These are phyloP conservation scores for Cytospora piceicola DNA, from an alignment of 2,329 filamentous ascomycete genomes.

Conservation along the genomic window DNA sequence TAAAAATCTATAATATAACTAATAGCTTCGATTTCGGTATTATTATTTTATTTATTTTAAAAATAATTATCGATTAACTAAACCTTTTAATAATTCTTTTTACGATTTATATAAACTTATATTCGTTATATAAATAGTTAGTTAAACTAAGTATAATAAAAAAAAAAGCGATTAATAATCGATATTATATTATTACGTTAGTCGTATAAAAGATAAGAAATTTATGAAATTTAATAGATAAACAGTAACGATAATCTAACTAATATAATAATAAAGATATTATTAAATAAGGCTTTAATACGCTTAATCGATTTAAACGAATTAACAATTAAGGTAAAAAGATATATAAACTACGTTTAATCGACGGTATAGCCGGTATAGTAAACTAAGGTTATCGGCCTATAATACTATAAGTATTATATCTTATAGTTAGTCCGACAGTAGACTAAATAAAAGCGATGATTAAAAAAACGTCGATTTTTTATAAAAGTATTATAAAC, in stretches of 20 bases:
- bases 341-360: background rate
- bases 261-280: conserved; percentile 28
- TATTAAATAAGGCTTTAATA: conserved; percentile 21
- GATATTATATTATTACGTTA: conserved; percentile 33
- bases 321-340: background rate
- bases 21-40: conserved; percentile 27
- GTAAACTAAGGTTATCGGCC: too few relatives aligned
- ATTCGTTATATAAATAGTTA: conserved; percentile 31
- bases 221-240: conserved; percentile 32
- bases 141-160: conserved; percentile 32
- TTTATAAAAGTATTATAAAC: too few relatives aligned
- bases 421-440: too few relatives aligned
- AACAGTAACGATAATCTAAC: conserved; percentile 26
- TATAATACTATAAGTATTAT: too few relatives aligned
- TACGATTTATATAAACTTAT: conserved; percentile 31
- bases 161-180: conserved; percentile 32
- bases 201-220: conserved; percentile 31
- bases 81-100: conserved; percentile 15
- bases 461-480: too few relatives aligned
- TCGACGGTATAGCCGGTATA: too few relatives aligned
- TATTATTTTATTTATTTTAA: conserved; percentile 19
- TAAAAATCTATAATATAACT: conserved; percentile 30
- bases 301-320: conserved; percentile 27
- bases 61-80: background rate
- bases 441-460: too few relatives aligned